A percentile compares a stretch with the other conserved stretches of the same genome.
Evolutionary conservation across 169 alveolate species (phyloP).

Genomic region (Miamiensis avidus): DNA sequence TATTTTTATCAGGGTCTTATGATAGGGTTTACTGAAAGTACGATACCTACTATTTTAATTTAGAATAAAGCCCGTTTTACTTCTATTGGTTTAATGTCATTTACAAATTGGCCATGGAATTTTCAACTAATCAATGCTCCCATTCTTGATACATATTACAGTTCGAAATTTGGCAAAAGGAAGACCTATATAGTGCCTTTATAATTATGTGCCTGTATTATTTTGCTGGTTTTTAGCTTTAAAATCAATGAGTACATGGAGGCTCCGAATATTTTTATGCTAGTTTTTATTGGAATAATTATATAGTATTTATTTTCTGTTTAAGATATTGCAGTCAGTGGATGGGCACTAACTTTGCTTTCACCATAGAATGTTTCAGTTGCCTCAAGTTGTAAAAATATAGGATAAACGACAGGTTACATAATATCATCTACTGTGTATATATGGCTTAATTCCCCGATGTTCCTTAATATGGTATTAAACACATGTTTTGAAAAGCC

Average conservation of each 20-base stretch:
- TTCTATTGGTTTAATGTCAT: not conserved
- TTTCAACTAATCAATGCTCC: not conserved
- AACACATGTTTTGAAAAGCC: not conserved
- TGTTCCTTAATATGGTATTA: not conserved
- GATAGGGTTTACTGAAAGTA: not conserved
- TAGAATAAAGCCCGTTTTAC: not conserved
- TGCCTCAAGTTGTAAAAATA: not conserved
- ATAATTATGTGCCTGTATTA: not conserved
- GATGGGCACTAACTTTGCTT: not conserved
- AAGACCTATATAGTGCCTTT: not conserved
- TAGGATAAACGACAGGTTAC: not conserved
- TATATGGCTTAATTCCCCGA: not conserved
- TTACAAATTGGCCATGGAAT: not conserved
- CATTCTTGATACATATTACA: not conserved
- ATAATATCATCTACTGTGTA: not conserved
- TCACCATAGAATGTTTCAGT: not conserved
- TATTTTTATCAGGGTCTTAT: not conserved
- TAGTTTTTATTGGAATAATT: not conserved
- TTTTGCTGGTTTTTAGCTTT: not conserved
- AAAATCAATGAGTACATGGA: not conserved
- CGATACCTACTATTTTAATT: not conserved
- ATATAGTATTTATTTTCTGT: not conserved
- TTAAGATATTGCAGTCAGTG: not conserved
- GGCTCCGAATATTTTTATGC: not conserved
- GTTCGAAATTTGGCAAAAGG: not conserved